phyloP scores from a whole-genome alignment of 2,329 filamentous ascomycete species.

The Fonsecaea erecta region DNA sequence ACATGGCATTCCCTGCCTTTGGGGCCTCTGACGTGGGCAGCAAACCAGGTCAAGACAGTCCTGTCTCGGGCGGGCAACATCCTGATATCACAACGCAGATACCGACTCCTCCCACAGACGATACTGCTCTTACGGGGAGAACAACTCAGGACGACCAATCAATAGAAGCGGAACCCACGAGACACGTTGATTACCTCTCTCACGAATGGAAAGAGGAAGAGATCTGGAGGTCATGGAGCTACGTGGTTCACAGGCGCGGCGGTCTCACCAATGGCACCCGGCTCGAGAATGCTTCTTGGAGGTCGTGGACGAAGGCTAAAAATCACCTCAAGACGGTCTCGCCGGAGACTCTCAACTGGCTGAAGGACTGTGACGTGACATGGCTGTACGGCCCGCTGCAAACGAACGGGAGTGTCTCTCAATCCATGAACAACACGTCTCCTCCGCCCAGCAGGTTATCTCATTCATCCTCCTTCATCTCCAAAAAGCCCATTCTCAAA shows the following conservation, averaged over 20 bases:
- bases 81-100: conserved; percentile 37
- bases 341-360: conserved; percentile 91
- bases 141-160: conserved; percentile 80
- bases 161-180: conserved; percentile 73
- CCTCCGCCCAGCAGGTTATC: conserved; percentile 61
- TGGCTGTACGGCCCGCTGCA: conserved; percentile 96
- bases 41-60: conserved; percentile 3
- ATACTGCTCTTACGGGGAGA: conserved; percentile 61
- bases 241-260: conserved; percentile 78
- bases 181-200: conserved; percentile 94
- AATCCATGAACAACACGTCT: conserved; percentile 46
- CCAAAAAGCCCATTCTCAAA: conserved; percentile 89
- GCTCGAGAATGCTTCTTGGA: conserved; percentile 95
- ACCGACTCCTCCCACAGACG: conserved; percentile 60
- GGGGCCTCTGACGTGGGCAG: conserved; percentile 24
- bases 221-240: conserved; percentile 96
- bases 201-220: conserved; percentile 95
- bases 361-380: conserved; percentile 96
- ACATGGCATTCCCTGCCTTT: conserved; percentile 54
- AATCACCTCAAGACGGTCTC: conserved; percentile 84
- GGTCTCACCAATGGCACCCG: conserved; percentile 80
- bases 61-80: conserved; percentile 46
- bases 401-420: conserved; percentile 58
- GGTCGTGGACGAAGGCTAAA: conserved; percentile 94
- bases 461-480: conserved; percentile 69